Evolutionary conservation across 2,329 filamentous ascomycete genomes (phyloP), one percentile per base, ranked within the genome.

Genomic region (Verticillium dahliae): DNA sequence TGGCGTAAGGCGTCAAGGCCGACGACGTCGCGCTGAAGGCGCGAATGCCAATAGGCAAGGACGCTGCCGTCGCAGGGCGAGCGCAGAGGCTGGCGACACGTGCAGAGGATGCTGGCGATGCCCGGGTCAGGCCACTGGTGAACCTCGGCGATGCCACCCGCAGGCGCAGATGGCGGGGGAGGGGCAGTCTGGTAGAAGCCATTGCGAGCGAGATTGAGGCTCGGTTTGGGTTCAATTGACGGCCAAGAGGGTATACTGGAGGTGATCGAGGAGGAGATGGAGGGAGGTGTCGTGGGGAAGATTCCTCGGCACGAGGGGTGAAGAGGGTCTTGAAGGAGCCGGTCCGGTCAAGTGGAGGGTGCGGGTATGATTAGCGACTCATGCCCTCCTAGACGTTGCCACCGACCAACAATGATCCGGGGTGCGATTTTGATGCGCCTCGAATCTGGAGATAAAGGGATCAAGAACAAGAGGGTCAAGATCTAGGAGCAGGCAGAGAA

Each of bases 111-210:
- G 45, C 27, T 41, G 62, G 37, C 11, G 63, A 60, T 62, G 61
- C 62, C 35, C 63, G 63, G n/a, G 56, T 34, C 31, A 22, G 18
- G 14, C 14, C 63, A 11, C 18, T 15, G 22, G 61, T 33, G 3
- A 65, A 41, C 33, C 61, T 63, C 35, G 63, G 61, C 58, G 61
- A 61, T 35, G 62, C 61, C 37, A 63, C 58, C 37, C 57, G 61
- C 58, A 65, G 61, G 59, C 61, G 62, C 60, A 65, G 60, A 60
- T 65, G 62, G 63, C 64, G 64, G 60, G 63, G 58, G 61, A 65
- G 61, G 58, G 61, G 52, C 61, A 62, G 52, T 38, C 64, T 65
- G 55, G 64, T 34, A 31, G 64, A 65, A 60, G 64, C 64, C 64
- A 65, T 65, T 31, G 22, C 58, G 64, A 57, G 38, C 34, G 37